Evolutionary conservation across 1,139 yeast genomes (phyloP), one percentile per base, ranked within the genome.

Genomic region (Suhomyces wounanorum): DNA sequence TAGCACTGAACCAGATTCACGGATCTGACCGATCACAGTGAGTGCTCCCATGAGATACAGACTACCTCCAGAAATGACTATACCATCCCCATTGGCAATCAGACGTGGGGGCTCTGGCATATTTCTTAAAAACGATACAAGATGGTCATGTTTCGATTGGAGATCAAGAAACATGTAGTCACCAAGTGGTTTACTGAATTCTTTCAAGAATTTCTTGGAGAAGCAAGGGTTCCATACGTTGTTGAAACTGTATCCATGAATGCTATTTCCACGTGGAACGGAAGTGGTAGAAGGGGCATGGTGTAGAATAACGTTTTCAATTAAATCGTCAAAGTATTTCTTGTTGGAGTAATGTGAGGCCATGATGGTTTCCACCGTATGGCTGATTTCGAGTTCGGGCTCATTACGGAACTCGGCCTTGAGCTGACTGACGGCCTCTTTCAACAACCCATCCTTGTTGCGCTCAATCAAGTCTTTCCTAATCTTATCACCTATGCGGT

Each of bases 11-110:
- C 65, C 65, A 47, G 54, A 38, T 39, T 61, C 64, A 26, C 66
- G 51, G 21, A 61, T 40, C 23, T 61, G 63, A 5, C 60, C 58
- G 10, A 62, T 59, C 6, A 58, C 56, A 6, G 58, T 55, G 47
- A 62, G 47, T 1, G 66, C 65, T 2, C 63, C 63, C n/a, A 57
- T 51, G 35, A 59, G 54, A 42, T 59, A 60, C 28, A 49, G 55
- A 11, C 61, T 58, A 7, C 64, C 64, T 9, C 62, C 65, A 28
- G 56, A 55, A 31, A 60, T 55, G 18, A 58, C 61, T 18, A 59
- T 59, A 10, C 62, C 62, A 30, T 55, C 56, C 1, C 62, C 62
- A 13, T 43, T 38, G 21, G 54, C 52, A 17, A 54, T 50, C 17
- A 43, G 53, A 8, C 26, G 33, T 1, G 60, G 59, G 3, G 60